Base-by-base conservation (phyloP, 1,139 yeast genomes). In the Magnusiomyces sp. region DNA sequence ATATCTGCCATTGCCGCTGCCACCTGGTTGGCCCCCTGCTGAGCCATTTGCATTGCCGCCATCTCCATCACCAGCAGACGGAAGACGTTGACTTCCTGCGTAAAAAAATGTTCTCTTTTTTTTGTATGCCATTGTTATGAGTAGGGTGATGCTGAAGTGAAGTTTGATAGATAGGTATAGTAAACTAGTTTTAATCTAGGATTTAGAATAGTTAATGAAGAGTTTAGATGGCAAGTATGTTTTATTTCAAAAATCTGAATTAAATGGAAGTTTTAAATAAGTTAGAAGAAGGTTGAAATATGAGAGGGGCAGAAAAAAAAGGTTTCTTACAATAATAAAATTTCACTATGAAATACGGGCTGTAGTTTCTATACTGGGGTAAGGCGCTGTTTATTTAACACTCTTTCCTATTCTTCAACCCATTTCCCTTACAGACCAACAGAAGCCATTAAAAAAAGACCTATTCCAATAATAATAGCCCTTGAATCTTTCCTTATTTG, bases 91-190 rank as follows among this genome's bases (percentile, higher is more conserved):
- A 14, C 29, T 16, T 14, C 45, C 45, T 2, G 45, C 45, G 17
- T 42, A 42, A 37, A 42, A 42, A 42, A 32, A 42, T 16, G 45
- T 42, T 32, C 19, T 31, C 23, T 42, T 42, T 19, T 42, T 42
- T 32, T 42, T 42, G 38, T 31, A 42, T 14, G 45, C 45, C 45
- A 42, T 42, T 42, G 5, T 14, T 39, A 19, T n/a, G 17, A 10
- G 17, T 37, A 37, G 13, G 4, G 29, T 23, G 29, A 7, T 23
- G 29, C n/a, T n/a, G n/a, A n/a, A n/a, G n/a, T n/a, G n/a, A n/a
- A n/a, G n/a, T n/a, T n/a, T 23, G 29, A 4, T 23, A 23, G 29
- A 5, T 5, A 23, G 7, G 29, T 23, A 7, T 23, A 23, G 29
- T 23, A 23, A 5, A 23, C 6, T 23, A n/a, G n/a, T n/a, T n/a